phyloP scores from a whole-genome alignment of 306 rosid genomes.

The Dalbergia cultrata region DNA sequence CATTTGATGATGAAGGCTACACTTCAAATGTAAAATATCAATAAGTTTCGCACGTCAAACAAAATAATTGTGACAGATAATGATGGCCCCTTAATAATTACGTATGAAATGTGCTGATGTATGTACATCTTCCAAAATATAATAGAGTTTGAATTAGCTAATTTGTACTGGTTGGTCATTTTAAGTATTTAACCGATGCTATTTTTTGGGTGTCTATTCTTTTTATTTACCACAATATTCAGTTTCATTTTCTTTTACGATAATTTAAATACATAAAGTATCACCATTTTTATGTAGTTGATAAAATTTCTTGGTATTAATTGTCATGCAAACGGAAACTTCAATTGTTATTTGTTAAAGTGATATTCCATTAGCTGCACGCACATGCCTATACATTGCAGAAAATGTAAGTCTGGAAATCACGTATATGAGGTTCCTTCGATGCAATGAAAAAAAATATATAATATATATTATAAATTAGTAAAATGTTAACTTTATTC shows the following conservation, averaged over 20 bases:
- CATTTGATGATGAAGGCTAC: background rate
- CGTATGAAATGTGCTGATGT: background rate
- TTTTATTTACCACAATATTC: background rate
- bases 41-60: background rate
- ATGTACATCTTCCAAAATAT: background rate
- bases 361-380: background rate
- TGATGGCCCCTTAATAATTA: background rate
- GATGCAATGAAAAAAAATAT: background rate
- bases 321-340: too few species aligned
- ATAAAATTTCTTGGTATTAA: background rate
- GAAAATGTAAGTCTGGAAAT: background rate
- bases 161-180: background rate
- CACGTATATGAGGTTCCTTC: background rate
- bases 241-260: background rate
- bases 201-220: too few species aligned
- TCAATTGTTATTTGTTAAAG: background rate
- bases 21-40: background rate
- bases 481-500: conserved; percentile 27
- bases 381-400: background rate
- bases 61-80: background rate
- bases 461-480: conserved; percentile 18
- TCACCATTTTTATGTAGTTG: background rate
- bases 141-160: background rate
- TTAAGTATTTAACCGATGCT: too few species aligned
- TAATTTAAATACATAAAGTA: background rate